Evolutionary conservation across 768 basidiomycete species (phyloP).

Genomic region (Paxillus ammoniavirescens): DNA sequence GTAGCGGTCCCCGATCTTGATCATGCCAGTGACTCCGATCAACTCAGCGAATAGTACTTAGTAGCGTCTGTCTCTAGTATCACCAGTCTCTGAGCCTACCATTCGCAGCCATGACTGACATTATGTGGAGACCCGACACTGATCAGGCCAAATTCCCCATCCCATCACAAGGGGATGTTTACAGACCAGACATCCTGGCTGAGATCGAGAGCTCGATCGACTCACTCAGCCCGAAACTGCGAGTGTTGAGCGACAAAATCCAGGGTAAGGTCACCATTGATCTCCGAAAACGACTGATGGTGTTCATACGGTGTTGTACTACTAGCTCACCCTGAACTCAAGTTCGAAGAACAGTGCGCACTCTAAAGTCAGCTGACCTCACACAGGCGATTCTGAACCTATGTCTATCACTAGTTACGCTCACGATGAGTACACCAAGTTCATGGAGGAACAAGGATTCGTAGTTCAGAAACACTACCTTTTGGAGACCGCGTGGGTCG

Average conservation of each 20-base stretch:
- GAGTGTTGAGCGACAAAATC: conserved; percentile 66
- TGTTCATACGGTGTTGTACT: neutral
- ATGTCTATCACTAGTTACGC: conserved; percentile 47
- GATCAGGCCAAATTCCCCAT: conserved; percentile 19
- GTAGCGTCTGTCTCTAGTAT: too few species aligned
- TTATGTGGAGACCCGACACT: conserved; percentile 44
- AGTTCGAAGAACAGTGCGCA: conserved; percentile 62
- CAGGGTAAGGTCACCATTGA: conserved; percentile 43
- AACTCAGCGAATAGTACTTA: too few species aligned
- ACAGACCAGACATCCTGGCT: conserved; percentile 56
- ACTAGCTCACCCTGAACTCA: conserved; percentile 68
- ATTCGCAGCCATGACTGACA: conserved; percentile 6
- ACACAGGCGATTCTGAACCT: neutral
- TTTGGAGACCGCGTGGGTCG: conserved; percentile 75
- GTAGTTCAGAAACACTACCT: conserved; percentile 57
- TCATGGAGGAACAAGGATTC: conserved; percentile 67
- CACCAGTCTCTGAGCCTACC: neutral
- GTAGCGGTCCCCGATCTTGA: too few species aligned
- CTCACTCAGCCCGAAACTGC: conserved; percentile 52
- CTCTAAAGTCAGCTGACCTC: neutral
- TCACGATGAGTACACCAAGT: conserved; percentile 66
- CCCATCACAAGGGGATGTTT: conserved; percentile 35
- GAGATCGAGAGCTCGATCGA: conserved; percentile 59
- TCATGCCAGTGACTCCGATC: too few species aligned
- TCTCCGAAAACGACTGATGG: neutral